These are phyloP conservation scores for Ustilago tritici DNA, from an alignment of 1,284 basidiomycete species.

Conservation along the genomic window DNA sequence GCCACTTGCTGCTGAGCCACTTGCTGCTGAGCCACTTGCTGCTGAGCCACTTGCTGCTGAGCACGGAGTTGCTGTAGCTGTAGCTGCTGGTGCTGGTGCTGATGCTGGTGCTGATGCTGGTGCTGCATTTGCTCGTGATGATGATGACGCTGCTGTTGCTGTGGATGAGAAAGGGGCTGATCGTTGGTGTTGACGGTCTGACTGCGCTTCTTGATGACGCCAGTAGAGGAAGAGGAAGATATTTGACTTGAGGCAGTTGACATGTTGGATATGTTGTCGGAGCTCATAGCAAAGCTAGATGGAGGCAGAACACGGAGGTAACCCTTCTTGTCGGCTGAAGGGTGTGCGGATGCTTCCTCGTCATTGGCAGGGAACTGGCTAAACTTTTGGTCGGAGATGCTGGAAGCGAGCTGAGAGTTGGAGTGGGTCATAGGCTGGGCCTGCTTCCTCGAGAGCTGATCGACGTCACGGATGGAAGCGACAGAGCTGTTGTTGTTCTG, in stretches of 20 bases:
- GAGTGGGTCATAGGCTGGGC: constrained; percentile 3
- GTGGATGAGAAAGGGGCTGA: constrained; percentile 10
- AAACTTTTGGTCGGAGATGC: constrained; percentile 46
- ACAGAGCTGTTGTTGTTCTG: not conserved
- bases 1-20: constrained; percentile 9
- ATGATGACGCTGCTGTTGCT: constrained; percentile 26
- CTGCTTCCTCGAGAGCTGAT: constrained; percentile 12
- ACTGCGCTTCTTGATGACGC: constrained; percentile 27
- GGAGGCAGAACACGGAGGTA: constrained; percentile 34
- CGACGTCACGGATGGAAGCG: constrained; percentile 11
- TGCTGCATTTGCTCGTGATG: constrained; percentile 29
- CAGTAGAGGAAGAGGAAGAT: constrained; percentile 38
- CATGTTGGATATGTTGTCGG: constrained; percentile 39
- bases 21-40: constrained; percentile 15
- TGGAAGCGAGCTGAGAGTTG: constrained; percentile 13
- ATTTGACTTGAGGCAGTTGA: constrained; percentile 34
- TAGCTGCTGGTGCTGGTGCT: constrained; percentile 9
- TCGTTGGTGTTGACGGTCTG: constrained; percentile 29
- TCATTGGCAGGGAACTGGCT: constrained; percentile 17
- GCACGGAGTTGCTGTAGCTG: no score
- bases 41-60: constrained; percentile 5
- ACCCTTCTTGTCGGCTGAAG: constrained; percentile 17
- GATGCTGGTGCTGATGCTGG: constrained; percentile 30
- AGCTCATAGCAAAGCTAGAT: constrained; percentile 31
- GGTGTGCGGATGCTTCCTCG: constrained; percentile 15